Conservation (phyloP, 2,329 filamentous ascomycete genomes). For the Phaeosphaeriaceae sp. region DNA sequence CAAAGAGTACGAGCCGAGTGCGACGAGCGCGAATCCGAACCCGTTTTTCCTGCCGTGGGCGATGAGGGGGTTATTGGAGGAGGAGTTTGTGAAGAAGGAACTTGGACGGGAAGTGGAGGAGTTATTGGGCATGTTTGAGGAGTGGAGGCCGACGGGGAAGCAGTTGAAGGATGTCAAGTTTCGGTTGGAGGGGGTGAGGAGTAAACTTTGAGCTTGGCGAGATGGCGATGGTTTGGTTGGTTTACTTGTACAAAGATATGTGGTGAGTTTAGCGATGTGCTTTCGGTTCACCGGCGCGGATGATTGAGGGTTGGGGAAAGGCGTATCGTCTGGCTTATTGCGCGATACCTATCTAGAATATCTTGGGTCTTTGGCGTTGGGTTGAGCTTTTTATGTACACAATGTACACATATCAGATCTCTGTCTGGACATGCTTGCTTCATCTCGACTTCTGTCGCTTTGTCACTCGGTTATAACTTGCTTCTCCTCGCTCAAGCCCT, state of each 20-base stretch:
- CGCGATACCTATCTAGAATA: conserved; percentile 7
- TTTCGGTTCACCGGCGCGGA: too few species aligned
- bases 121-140: conserved; percentile 86
- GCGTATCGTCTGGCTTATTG: conserved; percentile 3
- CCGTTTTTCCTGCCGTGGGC: conserved; percentile 95
- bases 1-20: conserved; percentile 40
- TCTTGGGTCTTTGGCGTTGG: neutral
- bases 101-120: conserved; percentile 77
- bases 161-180: conserved; percentile 96
- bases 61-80: conserved; percentile 90
- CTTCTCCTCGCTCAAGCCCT: neutral
- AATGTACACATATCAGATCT: conserved; percentile 3
- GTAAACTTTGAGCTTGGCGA: conserved; percentile 66
- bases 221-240: too few species aligned
- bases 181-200: conserved; percentile 86
- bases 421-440: neutral
- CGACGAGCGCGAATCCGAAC: conserved; percentile 62
- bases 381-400: neutral
- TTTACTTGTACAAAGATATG: neutral
- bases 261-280: too few species aligned
- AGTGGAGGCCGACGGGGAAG: conserved; percentile 91
- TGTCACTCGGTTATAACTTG: neutral
- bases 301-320: neutral
- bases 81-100: conserved; percentile 86
- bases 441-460: neutral